These are phyloP conservation scores for Pichia rugopelliculosa DNA, from an alignment of 805 yeast genomes.

Conservation along the genomic window DNA sequence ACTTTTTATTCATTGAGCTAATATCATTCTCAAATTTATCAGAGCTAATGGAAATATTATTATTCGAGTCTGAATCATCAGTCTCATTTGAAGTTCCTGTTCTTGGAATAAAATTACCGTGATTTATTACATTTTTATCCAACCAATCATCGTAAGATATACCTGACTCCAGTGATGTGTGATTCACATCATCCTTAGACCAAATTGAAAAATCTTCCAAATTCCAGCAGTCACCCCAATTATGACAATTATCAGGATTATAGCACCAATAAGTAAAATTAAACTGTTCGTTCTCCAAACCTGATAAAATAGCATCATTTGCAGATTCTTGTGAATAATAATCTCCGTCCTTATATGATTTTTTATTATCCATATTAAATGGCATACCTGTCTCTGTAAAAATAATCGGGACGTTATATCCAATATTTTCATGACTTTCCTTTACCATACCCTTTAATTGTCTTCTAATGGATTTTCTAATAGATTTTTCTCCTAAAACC, in stretches of 20 bases:
- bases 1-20: not conserved
- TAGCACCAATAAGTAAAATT: slow-evolving; percentile 87
- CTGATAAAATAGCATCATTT: slow-evolving; percentile 72
- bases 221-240: slow-evolving; percentile 91
- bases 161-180: not conserved
- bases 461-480: slow-evolving; percentile 59
- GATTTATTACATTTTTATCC: slow-evolving; percentile 1
- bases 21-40: not conserved
- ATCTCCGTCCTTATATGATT: slow-evolving; percentile 58
- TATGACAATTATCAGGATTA: slow-evolving; percentile 61
- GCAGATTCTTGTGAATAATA: slow-evolving; percentile 74
- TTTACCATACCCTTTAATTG: slow-evolving; percentile 61
- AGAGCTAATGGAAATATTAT: not conserved
- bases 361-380: slow-evolving; percentile 82
- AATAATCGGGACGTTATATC: slow-evolving; percentile 58
- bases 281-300: slow-evolving; percentile 65
- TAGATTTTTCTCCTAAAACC: slow-evolving; percentile 75
- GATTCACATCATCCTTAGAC: slow-evolving; percentile 51
- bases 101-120: not conserved
- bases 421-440: slow-evolving; percentile 60
- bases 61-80: not conserved
- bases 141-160: slow-evolving; percentile 13
- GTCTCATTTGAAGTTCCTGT: not conserved
- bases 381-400: slow-evolving; percentile 98
- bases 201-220: slow-evolving; percentile 89